These are phyloP conservation scores for Malassezia vespertilionis DNA, from an alignment of 1,284 basidiomycete species.

Conservation along the genomic window DNA sequence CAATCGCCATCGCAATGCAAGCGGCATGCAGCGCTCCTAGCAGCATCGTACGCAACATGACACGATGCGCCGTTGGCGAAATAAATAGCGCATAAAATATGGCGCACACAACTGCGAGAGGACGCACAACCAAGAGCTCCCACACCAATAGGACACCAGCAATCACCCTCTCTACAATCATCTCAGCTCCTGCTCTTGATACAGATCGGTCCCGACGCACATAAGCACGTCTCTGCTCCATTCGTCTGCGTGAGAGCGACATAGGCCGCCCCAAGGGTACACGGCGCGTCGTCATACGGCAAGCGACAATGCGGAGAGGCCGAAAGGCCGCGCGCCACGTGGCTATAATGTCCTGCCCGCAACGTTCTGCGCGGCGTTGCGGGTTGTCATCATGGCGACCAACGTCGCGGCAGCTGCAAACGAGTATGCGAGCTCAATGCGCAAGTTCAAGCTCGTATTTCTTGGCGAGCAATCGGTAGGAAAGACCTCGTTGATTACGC, in stretches of 20 bases:
- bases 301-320: too few relatives aligned
- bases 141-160: too few relatives aligned
- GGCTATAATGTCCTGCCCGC: too few relatives aligned
- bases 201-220: too few relatives aligned
- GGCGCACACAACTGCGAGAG: not conserved
- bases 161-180: too few relatives aligned
- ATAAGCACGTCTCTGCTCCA: too few relatives aligned
- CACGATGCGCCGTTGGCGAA: constrained; percentile 38
- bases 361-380: too few relatives aligned
- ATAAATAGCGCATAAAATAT: constrained; percentile 20
- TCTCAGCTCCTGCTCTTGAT: too few relatives aligned
- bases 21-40: constrained; percentile 32
- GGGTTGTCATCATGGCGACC: constrained; percentile 14
- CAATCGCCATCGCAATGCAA: constrained; percentile 28
- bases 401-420: constrained; percentile 20
- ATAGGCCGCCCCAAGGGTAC: too few relatives aligned
- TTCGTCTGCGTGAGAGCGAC: too few relatives aligned
- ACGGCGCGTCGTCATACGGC: too few relatives aligned
- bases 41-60: constrained; percentile 34
- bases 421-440: constrained; percentile 43
- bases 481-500: constrained; percentile 86
- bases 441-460: constrained; percentile 48
- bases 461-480: constrained; percentile 43
- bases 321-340: too few relatives aligned
- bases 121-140: constrained; percentile 1